Evolutionary conservation across 306 rosid species (phyloP).

Genomic region (apple (Malus domestica)): ASM211411v1 NC_041789.1:19208501-19209000

Average conservation of each 20-base stretch:
- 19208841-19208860: fast-evolving
- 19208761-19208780: no score
- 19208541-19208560: neutral
- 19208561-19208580: neutral
- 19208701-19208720: neutral
- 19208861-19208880: no score
- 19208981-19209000: no score
- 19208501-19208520: neutral
- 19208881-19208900: fast-evolving
- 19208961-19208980: no score
- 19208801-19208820: no score
- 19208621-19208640: neutral
- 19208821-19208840: no score
- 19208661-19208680: neutral
- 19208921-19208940: no score
- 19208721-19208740: neutral
- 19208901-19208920: no score
- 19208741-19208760: no score
- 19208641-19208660: neutral
- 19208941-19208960: no score
- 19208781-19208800: no score
- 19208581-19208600: neutral
- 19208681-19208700: neutral
- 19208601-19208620: neutral
- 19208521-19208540: neutral